Percentiles rank a stretch among this genome's conserved stretches.
Conservation (phyloP, 192 early-diverging fungal genomes). For the Mortierella claussenii region DNA sequence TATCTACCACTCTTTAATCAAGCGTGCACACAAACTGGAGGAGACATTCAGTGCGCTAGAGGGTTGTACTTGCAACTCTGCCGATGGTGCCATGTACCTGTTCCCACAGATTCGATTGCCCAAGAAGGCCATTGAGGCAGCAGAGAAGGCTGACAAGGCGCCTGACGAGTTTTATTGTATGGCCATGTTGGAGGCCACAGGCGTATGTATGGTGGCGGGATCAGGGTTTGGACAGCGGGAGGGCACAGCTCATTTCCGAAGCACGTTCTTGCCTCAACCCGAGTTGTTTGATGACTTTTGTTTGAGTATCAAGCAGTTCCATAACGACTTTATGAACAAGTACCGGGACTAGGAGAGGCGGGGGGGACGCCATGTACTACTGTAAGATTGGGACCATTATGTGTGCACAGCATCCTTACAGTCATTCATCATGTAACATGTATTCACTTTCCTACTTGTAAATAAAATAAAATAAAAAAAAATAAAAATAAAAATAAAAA, state of each 20-base stretch:
- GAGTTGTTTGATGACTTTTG: slow-evolving; percentile 93
- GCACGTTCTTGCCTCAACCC: slow-evolving; percentile 95
- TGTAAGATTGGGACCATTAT: too few species aligned
- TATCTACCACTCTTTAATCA: slow-evolving; percentile 84
- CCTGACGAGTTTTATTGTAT: slow-evolving; percentile 93
- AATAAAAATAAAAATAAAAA: too few species aligned
- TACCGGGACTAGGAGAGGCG: slow-evolving; percentile 64
- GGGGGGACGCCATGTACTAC: too few species aligned
- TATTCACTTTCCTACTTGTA: too few species aligned
- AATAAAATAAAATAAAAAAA: too few species aligned
- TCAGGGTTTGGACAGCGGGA: slow-evolving; percentile 91
- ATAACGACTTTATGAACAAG: slow-evolving; percentile 80
- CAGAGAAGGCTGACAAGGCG: slow-evolving; percentile 67
- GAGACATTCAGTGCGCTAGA: slow-evolving; percentile 83
- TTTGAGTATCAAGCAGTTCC: slow-evolving; percentile 77
- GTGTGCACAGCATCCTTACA: too few species aligned
- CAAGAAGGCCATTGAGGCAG: slow-evolving; percentile 79
- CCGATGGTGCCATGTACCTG: slow-evolving; percentile 97
- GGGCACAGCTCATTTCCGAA: slow-evolving; percentile 94
- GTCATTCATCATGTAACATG: too few species aligned
- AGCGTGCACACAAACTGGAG: slow-evolving; percentile 79
- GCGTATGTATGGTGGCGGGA: slow-evolving; percentile 96
- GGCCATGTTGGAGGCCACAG: slow-evolving; percentile 92
- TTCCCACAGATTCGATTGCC: slow-evolving; percentile 88
- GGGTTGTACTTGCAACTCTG: slow-evolving; percentile 85